phyloP scores from a whole-genome alignment of 306 rosid species.

The Cucurbita ficifolia region DNA sequence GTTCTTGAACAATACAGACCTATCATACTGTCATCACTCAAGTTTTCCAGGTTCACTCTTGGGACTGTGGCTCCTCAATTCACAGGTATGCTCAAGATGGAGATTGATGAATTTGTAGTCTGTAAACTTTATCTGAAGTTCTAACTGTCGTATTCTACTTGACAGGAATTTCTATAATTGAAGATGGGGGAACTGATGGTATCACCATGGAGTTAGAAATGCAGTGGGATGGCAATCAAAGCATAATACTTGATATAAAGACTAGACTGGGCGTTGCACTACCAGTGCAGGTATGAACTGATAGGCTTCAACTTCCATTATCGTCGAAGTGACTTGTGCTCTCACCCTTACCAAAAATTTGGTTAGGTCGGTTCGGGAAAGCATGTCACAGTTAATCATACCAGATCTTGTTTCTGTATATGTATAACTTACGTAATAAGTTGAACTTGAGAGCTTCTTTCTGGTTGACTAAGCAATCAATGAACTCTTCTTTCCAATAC shows the following conservation, averaged over 20 bases:
- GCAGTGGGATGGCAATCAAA: constrained; percentile 99
- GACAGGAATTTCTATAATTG: constrained; percentile 68
- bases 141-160: neutral
- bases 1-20: constrained; percentile 77
- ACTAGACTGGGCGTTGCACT: constrained; percentile 68
- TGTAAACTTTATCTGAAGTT: neutral
- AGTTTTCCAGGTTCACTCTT: constrained; percentile 85
- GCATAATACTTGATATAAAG: constrained; percentile 70
- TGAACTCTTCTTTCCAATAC: neutral
- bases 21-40: constrained; percentile 44
- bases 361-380: neutral
- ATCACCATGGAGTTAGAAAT: constrained; percentile 84
- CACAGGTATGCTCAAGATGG: constrained; percentile 44
- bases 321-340: neutral
- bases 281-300: constrained; percentile 67
- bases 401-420: neutral
- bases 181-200: constrained; percentile 48
- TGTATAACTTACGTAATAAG: neutral
- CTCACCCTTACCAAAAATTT: neutral
- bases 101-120: neutral
- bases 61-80: constrained; percentile 94
- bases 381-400: neutral
- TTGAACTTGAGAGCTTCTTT: neutral
- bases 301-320: neutral
- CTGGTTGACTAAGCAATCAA: neutral